A percentile compares a stretch with the other conserved stretches of the same genome.
phyloP scores from a whole-genome alignment of 2,329 filamentous ascomycete species.

The Metarhizium rileyi region DNA sequence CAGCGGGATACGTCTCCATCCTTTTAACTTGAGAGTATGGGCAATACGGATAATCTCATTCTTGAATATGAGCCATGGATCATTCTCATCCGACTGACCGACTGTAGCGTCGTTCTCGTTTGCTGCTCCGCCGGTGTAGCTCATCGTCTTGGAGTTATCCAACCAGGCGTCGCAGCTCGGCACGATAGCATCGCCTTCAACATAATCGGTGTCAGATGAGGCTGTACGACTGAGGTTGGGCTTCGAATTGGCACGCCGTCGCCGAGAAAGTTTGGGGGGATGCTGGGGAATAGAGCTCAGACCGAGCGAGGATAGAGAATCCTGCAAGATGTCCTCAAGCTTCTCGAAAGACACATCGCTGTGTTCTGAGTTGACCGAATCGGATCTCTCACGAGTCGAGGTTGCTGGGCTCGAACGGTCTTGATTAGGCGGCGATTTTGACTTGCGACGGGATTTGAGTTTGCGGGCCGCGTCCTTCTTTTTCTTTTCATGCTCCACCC shows the following conservation, averaged over 20 bases:
- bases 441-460: conserved; percentile 29
- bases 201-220: conserved; percentile 78
- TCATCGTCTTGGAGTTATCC: conserved; percentile 83
- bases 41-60: conserved; percentile 81
- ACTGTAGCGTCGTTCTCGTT: conserved; percentile 33
- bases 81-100: conserved; percentile 48
- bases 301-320: conserved; percentile 48
- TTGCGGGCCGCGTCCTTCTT: conserved; percentile 39
- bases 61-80: conserved; percentile 81
- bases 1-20: conserved; percentile 76
- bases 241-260: conserved; percentile 27
- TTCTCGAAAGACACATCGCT: conserved; percentile 68
- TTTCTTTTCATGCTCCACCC: conserved; percentile 75
- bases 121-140: conserved; percentile 49
- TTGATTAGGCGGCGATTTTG: conserved; percentile 24
- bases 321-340: conserved; percentile 70
- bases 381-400: conserved; percentile 26
- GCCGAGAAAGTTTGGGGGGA: conserved; percentile 31
- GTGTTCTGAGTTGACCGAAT: conserved; percentile 55
- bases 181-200: conserved; percentile 72
- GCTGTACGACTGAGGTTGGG: conserved; percentile 35
- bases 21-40: conserved; percentile 82
- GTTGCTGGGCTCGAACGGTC: conserved; percentile 11
- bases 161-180: conserved; percentile 76
- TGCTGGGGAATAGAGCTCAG: conserved; percentile 35